A percentile compares a stretch with the other conserved stretches of the same genome.
phyloP scores from a whole-genome alignment of 164 flowering plant species.

The Kingdonia uniflora region DNA sequence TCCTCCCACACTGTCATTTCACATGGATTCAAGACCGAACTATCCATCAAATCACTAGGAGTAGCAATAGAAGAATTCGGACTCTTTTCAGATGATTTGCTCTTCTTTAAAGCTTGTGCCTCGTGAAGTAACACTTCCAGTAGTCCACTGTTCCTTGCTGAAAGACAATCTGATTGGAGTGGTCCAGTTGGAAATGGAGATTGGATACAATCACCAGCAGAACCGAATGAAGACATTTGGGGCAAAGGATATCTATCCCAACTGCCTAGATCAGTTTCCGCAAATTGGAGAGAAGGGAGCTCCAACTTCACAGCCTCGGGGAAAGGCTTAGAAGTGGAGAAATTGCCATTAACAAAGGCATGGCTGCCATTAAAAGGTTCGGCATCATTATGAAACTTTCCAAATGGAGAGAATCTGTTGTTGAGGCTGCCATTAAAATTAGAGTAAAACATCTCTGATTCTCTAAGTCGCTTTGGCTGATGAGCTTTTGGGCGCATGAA shows the following conservation, averaged over 20 bases:
- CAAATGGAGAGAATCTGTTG: constrained; percentile 24
- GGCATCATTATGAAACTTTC: constrained; percentile 35
- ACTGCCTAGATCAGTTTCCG: constrained; percentile 46
- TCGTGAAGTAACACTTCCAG: constrained; percentile 55
- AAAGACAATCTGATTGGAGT: constrained; percentile 34
- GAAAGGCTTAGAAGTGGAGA: constrained; percentile 74
- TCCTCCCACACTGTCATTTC: constrained; percentile 22
- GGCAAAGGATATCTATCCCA: constrained; percentile 32
- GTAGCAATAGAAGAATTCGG: constrained; percentile 33
- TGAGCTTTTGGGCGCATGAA: constrained; percentile 25
- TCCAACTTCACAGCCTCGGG: constrained; percentile 72
- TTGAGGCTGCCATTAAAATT: constrained; percentile 19
- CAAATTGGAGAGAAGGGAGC: constrained; percentile 99
- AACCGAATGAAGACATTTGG: constrained; percentile 14
- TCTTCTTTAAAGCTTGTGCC: constrained; percentile 34
- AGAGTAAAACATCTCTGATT: constrained; percentile 26
- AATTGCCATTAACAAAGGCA: constrained; percentile 70
- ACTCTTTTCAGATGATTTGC: constrained; percentile 37
- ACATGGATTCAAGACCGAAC: constrained; percentile 22
- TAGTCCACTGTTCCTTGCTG: constrained; percentile 57
- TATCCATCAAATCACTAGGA: constrained; percentile 28
- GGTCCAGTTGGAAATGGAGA: constrained; percentile 20
- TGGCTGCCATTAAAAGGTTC: constrained; percentile 41
- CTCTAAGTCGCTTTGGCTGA: constrained; percentile 47
- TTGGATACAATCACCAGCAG: constrained; percentile 20